These are phyloP conservation scores for Mytilinidion resinicola DNA, from an alignment of 495 filamentous ascomycete genomes.

Conservation along the genomic window DNA sequence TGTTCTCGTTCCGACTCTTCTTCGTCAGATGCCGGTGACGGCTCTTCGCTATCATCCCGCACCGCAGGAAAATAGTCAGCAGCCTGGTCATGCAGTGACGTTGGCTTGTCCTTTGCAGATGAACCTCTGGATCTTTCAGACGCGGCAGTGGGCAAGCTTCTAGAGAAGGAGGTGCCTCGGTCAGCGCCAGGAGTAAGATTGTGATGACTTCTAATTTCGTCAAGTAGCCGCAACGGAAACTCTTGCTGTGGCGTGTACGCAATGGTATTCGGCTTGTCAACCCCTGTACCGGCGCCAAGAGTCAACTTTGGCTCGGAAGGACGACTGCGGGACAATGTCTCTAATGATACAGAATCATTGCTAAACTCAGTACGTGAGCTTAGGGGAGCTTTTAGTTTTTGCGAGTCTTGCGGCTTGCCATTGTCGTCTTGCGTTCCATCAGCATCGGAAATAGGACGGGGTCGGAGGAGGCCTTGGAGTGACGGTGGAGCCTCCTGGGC, in stretches of 20 bases:
- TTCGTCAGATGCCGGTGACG: constrained; percentile 44
- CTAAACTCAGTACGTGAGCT: not conserved
- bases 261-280: constrained; percentile 1
- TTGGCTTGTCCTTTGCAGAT: not conserved
- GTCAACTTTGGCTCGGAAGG: not conserved
- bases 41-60: constrained; percentile 36
- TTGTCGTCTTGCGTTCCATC: not conserved
- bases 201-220: constrained; percentile 55
- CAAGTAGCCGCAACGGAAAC: constrained; percentile 47
- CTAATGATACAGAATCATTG: not conserved
- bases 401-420: too few relatives aligned
- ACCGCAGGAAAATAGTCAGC: constrained; percentile 15
- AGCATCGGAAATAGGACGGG: constrained; percentile 16
- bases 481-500: not conserved
- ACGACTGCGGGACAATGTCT: not conserved
- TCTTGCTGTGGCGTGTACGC: constrained; percentile 28
- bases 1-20: constrained; percentile 88
- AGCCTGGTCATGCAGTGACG: constrained; percentile 4
- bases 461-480: not conserved
- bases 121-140: constrained; percentile 26
- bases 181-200: constrained; percentile 52
- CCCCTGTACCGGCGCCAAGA: not conserved
- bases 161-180: constrained; percentile 49
- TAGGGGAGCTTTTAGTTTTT: too few relatives aligned
- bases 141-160: constrained; percentile 46